Percentiles rank a stretch among this genome's conserved stretches.
phyloP scores from a whole-genome alignment of 164 flowering plant species.

The Stephania japonica region DNA sequence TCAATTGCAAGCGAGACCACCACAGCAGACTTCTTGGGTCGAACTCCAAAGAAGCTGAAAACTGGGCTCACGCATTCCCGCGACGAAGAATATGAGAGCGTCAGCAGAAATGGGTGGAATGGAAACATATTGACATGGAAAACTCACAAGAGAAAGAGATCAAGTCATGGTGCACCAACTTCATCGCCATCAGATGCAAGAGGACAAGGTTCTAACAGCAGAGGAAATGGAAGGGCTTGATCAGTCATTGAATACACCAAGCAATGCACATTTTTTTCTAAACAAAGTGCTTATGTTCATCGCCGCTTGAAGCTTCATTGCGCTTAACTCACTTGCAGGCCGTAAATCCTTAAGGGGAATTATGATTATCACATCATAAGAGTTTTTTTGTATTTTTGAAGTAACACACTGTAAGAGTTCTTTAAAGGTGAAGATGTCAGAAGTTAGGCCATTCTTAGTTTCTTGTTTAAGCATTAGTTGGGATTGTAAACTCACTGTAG shows the following conservation, averaged over 20 bases:
- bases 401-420: not conserved
- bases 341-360: not conserved
- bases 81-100: constrained; percentile 24
- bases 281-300: not conserved
- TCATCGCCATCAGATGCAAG: constrained; percentile 29
- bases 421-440: not conserved
- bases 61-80: constrained; percentile 1
- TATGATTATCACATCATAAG: too few relatives aligned
- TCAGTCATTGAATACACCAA: not conserved
- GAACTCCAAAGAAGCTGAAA: constrained; percentile 24
- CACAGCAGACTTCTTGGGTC: constrained; percentile 28
- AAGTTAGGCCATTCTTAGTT: not conserved
- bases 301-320: not conserved
- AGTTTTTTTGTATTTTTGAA: too few relatives aligned
- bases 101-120: constrained; percentile 27
- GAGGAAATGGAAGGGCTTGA: constrained; percentile 36
- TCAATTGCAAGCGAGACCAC: constrained; percentile 40
- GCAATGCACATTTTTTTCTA: not conserved
- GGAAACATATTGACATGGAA: constrained; percentile 47
- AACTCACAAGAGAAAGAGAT: constrained; percentile 67
- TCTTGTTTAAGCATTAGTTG: not conserved
- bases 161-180: constrained; percentile 30
- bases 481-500: not conserved
- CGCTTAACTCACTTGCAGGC: not conserved
- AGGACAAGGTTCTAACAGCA: constrained; percentile 35